These are phyloP conservation scores for Aspergillus sp. DNA, from an alignment of 2,329 filamentous ascomycete species.

Conservation along the genomic window DNA sequence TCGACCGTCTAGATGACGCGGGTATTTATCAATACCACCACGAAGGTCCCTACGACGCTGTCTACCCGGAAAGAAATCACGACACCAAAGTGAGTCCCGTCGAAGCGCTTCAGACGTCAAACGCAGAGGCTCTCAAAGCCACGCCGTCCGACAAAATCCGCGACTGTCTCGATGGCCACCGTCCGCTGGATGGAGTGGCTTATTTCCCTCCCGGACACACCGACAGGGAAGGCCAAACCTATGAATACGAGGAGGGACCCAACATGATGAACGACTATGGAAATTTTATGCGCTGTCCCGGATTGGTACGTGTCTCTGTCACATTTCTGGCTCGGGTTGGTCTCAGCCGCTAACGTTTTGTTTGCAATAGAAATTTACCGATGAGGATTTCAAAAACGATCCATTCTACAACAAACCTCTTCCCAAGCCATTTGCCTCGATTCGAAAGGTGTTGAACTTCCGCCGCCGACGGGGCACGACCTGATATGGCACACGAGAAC, in stretches of 20 bases:
- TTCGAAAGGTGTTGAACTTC: constrained; percentile 28
- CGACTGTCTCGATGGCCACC: constrained; percentile 70
- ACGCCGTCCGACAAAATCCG: constrained; percentile 76
- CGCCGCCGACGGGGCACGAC: constrained; percentile 20
- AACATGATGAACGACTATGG: constrained; percentile 72
- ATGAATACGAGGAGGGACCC: constrained; percentile 80
- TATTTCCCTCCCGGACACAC: constrained; percentile 69
- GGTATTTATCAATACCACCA: constrained; percentile 76
- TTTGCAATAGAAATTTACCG: constrained; percentile 36
- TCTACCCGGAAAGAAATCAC: constrained; percentile 70
- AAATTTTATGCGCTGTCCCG: constrained; percentile 74
- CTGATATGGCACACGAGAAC: background rate
- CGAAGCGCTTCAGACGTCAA: constrained; percentile 71
- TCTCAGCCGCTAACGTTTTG: background rate
- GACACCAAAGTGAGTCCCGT: constrained; percentile 66
- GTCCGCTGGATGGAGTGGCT: constrained; percentile 79
- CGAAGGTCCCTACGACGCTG: constrained; percentile 85
- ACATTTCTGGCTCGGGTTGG: background rate
- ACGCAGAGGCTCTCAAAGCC: constrained; percentile 73
- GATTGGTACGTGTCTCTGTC: constrained; percentile 58
- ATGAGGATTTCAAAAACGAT: constrained; percentile 42
- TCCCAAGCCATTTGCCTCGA: constrained; percentile 28
- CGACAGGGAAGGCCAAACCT: constrained; percentile 67
- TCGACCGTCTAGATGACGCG: constrained; percentile 73
- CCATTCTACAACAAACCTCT: constrained; percentile 36